Evolutionary conservation across 495 filamentous ascomycete species (phyloP).

Genomic region (Neurospora tetrasperma): DNA sequence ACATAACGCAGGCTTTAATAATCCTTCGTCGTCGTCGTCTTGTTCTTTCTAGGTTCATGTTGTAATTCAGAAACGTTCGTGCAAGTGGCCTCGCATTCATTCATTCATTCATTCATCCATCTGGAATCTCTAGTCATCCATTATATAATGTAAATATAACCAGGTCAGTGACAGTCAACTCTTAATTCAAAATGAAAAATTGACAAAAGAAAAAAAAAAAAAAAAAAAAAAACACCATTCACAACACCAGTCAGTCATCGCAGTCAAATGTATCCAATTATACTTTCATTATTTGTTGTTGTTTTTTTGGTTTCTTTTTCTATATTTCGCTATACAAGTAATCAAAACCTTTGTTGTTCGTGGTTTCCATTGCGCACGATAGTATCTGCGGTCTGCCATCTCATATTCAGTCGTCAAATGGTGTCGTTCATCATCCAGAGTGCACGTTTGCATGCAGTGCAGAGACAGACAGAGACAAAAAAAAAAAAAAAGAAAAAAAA

Average conservation of each 20-base stretch:
- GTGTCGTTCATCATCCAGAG: not conserved
- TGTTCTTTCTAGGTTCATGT: too few relatives aligned
- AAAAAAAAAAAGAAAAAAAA: not conserved
- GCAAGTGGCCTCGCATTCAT: too few relatives aligned
- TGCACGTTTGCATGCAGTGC: not conserved
- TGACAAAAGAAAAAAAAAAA: too few relatives aligned
- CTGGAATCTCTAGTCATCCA: too few relatives aligned
- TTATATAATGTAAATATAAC: too few relatives aligned
- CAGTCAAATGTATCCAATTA: not conserved
- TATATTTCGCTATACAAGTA: not conserved
- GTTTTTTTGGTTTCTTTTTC: not conserved
- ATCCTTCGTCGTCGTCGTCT: too few relatives aligned
- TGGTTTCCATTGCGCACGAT: not conserved
- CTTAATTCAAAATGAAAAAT: too few relatives aligned
- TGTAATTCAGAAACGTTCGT: too few relatives aligned
- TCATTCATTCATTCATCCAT: too few relatives aligned
- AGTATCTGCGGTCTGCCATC: not conserved
- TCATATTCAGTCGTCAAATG: not conserved
- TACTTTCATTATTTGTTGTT: not conserved
- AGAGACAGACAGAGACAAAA: not conserved
- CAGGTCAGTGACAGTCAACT: too few relatives aligned
- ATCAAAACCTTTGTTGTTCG: not conserved
- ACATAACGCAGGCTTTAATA: too few relatives aligned
- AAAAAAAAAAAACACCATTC: too few relatives aligned
- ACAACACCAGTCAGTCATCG: not conserved